Conservation (phyloP, 768 basidiomycete species). For the Tricholoma matsutake region DNA sequence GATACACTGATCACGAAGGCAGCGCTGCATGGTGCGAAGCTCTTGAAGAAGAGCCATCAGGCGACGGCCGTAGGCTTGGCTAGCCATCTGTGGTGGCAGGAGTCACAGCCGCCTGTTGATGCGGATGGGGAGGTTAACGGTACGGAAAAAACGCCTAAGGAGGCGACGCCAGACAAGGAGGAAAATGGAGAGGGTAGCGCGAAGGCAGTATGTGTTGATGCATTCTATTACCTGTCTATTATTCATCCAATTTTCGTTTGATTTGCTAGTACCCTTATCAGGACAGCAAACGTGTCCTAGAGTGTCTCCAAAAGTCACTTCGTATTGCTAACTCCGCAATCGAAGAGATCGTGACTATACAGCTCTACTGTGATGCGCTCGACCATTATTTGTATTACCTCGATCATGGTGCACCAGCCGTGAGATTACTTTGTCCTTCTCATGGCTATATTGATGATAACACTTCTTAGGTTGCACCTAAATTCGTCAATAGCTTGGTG, state of each 20-base stretch:
- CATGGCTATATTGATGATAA: not conserved
- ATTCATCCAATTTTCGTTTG: conserved; percentile 3
- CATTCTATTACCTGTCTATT: not conserved
- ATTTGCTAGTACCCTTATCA: conserved; percentile 70
- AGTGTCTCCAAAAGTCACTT: conserved; percentile 95
- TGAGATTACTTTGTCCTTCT: conserved; percentile 38
- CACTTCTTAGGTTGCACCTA: conserved; percentile 72
- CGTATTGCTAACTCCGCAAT: conserved; percentile 95
- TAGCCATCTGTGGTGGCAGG: conserved; percentile 99
- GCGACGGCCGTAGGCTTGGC: conserved; percentile 92
- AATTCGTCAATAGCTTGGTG: conserved; percentile 95
- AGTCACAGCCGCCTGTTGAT: conserved; percentile 39
- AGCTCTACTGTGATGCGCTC: conserved; percentile 93
- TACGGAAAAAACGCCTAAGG: conserved; percentile 30
- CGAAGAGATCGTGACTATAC: conserved; percentile 95
- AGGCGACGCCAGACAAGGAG: conserved; percentile 38
- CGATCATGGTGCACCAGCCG: conserved; percentile 88
- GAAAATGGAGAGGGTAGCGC: conserved; percentile 39
- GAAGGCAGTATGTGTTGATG: conserved; percentile 51
- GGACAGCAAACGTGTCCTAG: conserved; percentile 95
- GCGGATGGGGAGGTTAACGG: conserved; percentile 38
- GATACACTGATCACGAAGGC: conserved; percentile 98
- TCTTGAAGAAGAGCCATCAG: conserved; percentile 98
- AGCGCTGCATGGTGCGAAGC: conserved; percentile 93
- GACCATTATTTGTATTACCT: conserved; percentile 97